Conservation (phyloP, 2,329 filamentous ascomycete genomes). For the Blumeria graminis region DNA sequence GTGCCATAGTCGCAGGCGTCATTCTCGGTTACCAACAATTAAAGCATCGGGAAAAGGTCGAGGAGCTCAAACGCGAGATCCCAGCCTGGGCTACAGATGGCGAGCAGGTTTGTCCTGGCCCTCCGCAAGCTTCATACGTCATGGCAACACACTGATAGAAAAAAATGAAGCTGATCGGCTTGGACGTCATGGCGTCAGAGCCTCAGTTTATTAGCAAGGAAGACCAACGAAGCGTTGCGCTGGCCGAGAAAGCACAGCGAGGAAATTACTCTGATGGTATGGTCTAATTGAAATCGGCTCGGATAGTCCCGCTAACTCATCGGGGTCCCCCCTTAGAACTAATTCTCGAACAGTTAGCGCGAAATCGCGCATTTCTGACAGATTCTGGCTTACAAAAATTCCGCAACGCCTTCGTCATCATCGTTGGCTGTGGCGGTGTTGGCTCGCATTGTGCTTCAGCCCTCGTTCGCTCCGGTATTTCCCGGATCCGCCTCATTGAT, state of each 20-base stretch:
- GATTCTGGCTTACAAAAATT: constrained; percentile 60
- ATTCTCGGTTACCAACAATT: constrained; percentile 37
- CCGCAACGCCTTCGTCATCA: constrained; percentile 57
- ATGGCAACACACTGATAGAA: constrained; percentile 15
- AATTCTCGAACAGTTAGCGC: constrained; percentile 79
- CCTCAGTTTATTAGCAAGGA: constrained; percentile 25
- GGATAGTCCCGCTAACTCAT: background rate
- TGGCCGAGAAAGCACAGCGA: constrained; percentile 33
- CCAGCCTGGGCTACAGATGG: constrained; percentile 17
- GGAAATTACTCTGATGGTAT: constrained; percentile 36
- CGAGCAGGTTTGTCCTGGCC: constrained; percentile 16
- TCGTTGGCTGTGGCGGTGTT: constrained; percentile 86
- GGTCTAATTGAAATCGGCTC: background rate
- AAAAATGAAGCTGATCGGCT: constrained; percentile 24
- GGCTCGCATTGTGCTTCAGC: constrained; percentile 78
- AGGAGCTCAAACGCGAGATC: constrained; percentile 35
- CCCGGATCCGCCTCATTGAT: constrained; percentile 71
- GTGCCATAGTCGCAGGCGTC: constrained; percentile 32
- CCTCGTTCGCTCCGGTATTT: constrained; percentile 69
- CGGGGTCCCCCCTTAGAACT: constrained; percentile 31
- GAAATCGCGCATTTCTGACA: constrained; percentile 76
- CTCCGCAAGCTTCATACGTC: background rate
- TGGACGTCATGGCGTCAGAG: constrained; percentile 17
- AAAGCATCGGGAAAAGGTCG: constrained; percentile 28
- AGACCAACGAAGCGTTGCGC: constrained; percentile 31